phyloP scores from a whole-genome alignment of 768 basidiomycete species.

The Cystobasidium onofrii region DNA sequence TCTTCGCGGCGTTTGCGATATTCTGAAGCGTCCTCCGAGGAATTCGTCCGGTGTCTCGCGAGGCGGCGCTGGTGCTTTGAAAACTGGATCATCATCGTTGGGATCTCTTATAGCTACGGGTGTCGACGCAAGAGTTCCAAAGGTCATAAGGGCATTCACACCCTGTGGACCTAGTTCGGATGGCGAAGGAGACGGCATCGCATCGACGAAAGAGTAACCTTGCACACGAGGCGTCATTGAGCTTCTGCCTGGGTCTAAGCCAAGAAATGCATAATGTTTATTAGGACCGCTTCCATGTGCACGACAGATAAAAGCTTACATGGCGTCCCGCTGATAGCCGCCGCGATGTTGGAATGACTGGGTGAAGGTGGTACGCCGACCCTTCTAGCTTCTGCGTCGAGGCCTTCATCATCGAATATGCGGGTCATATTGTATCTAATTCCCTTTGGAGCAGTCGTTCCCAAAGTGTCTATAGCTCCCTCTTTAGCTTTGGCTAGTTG shows the following conservation, averaged over 20 bases:
- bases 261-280: not conserved
- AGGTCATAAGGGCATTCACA: conserved; percentile 90
- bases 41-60: conserved; percentile 43
- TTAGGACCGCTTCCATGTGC: not conserved
- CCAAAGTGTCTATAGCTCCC: conserved; percentile 43
- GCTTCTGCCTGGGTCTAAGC: conserved; percentile 43
- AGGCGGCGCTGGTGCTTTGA: not conserved
- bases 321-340: conserved; percentile 84
- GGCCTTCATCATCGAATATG: conserved; percentile 55
- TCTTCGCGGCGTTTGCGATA: conserved; percentile 66
- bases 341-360: conserved; percentile 76
- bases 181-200: conserved; percentile 78
- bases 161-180: conserved; percentile 69
- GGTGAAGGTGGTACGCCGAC: conserved; percentile 60
- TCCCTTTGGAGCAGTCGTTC: conserved; percentile 50
- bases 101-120: conserved; percentile 71
- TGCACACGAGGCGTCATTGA: conserved; percentile 45
- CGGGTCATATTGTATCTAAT: conserved; percentile 78
- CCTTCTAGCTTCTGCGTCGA: conserved; percentile 46
- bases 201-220: conserved; percentile 69
- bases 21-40: conserved; percentile 61
- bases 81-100: conserved; percentile 45
- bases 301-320: conserved; percentile 53
- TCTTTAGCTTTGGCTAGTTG: conserved; percentile 28
- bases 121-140: conserved; percentile 87